Evolutionary conservation across 2,329 filamentous ascomycete genomes (phyloP).

Genomic region (Neonectria punicea): DNA sequence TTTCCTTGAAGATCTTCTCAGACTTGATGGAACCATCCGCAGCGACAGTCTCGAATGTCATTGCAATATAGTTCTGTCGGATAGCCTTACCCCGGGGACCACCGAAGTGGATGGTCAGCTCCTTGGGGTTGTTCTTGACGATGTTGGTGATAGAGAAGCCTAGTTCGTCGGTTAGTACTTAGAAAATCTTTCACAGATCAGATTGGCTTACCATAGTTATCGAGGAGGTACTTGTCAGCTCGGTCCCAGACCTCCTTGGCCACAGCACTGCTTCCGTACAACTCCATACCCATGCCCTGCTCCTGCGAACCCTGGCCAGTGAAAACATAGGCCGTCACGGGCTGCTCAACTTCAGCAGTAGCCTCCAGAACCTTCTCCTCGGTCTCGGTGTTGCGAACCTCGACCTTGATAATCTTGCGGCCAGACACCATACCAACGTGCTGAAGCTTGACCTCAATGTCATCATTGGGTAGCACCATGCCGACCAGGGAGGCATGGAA

Average conservation of each 20-base stretch:
- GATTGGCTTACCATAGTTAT: conserved; percentile 85
- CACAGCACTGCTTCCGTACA: conserved; percentile 92
- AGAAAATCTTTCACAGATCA: neutral
- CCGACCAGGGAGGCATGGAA: conserved; percentile 98
- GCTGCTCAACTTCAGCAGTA: conserved; percentile 97
- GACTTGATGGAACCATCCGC: conserved; percentile 94
- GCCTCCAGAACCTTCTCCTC: conserved; percentile 96
- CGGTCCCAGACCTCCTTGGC: conserved; percentile 98
- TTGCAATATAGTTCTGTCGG: conserved; percentile 98
- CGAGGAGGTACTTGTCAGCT: conserved; percentile 96
- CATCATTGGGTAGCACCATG: conserved; percentile 97
- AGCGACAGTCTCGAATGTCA: conserved; percentile 99
- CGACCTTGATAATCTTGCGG: conserved; percentile 99
- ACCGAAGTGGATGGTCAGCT: conserved; percentile 98
- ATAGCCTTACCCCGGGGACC: conserved; percentile 97
- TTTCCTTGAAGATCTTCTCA: conserved; percentile 99
- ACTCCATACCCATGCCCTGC: conserved; percentile 99
- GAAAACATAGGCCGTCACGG: conserved; percentile 96
- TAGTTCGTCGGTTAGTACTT: conserved; percentile 47
- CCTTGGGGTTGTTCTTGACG: conserved; percentile 99
- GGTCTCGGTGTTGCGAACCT: conserved; percentile 93
- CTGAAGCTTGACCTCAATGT: conserved; percentile 93
- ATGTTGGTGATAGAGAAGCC: conserved; percentile 98
- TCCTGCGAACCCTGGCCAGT: conserved; percentile 98
- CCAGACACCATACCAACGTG: conserved; percentile 98